Base-by-base conservation (phyloP, 2,329 filamentous ascomycete species). In the Chaetomiaceae sp. region DNA sequence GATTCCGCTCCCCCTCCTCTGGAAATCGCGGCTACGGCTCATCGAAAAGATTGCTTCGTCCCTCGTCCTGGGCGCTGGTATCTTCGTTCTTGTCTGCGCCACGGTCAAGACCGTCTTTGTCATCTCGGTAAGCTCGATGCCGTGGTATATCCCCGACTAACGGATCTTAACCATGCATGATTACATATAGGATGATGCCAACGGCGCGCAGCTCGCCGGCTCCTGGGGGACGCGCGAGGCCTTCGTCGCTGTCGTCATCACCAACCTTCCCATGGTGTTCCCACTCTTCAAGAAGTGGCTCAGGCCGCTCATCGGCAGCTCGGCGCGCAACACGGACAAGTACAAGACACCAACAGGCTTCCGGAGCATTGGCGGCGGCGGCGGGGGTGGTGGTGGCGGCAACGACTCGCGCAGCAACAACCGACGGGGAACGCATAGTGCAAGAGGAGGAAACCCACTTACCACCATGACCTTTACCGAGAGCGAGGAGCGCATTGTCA, bases 1-100 rank as follows among this genome's bases (percentile, higher is more conserved):
- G 15, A 80, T 81, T 47, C 77, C 77, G 0, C 65, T 77, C 2
- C 76, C 77, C 3, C 73, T 80, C 63, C 66, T 65, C 34, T 69
- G 68, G 66, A 58, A 59, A 23, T 66, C 65, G 11, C 64, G 56
- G 12, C 61, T 69, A 20, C 66, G 61, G 51, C 62, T 66, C 0
- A 31, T 63, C 9, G 69, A 70, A 61, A 71, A 71, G 47, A 59
- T 68, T 11, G 67, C 62, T 11, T 65, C 68, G 42, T 67, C 60
- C 17, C 38, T 71, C 31, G 57, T 71, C 1, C 66, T 71, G 8
- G 63, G 68, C 19, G 67, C 66, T 0, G 69, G 69, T 6, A 59
- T 71, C 27, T 68, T 72, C 17, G 68, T 71, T 27, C 61, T 70
- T 8, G 64, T 66, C 11, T 68, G 68, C 56, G 66, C 68, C 2